These are phyloP conservation scores for Tilletia indica DNA, from an alignment of 1,284 basidiomycete genomes.

Conservation along the genomic window DNA sequence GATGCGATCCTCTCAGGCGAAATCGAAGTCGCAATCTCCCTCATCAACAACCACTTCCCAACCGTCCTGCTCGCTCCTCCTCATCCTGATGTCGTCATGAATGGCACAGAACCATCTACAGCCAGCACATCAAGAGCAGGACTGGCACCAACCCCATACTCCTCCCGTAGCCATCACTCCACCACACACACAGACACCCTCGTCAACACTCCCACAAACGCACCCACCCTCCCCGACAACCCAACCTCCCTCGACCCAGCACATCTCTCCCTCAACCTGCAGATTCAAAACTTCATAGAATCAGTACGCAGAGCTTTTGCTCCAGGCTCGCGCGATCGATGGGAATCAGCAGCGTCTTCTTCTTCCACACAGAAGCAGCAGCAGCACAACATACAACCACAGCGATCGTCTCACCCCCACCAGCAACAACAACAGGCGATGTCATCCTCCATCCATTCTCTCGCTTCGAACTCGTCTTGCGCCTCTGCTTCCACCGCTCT, in stretches of 20 bases:
- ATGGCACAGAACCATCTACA: neutral
- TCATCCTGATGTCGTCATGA: neutral
- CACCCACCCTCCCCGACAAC: slow-evolving; percentile 33
- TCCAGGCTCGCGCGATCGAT: neutral
- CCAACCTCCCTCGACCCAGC: slow-evolving; percentile 63
- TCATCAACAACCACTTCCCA: slow-evolving; percentile 62
- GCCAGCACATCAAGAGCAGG: neutral
- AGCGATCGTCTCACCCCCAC: neutral
- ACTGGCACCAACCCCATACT: neutral
- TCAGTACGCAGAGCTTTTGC: slow-evolving; percentile 65
- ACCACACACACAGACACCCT: neutral
- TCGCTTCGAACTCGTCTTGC: slow-evolving; percentile 12
- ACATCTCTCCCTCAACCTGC: slow-evolving; percentile 75
- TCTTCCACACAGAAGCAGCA: neutral
- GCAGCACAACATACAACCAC: neutral
- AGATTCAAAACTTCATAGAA: slow-evolving; percentile 78
- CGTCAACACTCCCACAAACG: neutral
- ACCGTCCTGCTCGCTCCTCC: slow-evolving; percentile 36
- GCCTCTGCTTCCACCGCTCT: slow-evolving; percentile 22
- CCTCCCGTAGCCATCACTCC: neutral
- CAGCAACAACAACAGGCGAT: neutral
- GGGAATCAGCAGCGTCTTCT: neutral
- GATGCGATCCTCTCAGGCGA: slow-evolving; percentile 67
- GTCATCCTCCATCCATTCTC: neutral
- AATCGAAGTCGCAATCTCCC: slow-evolving; percentile 67